These are phyloP conservation scores for Amylocystis lapponica DNA, from an alignment of 768 basidiomycete genomes.

Conservation along the genomic window DNA sequence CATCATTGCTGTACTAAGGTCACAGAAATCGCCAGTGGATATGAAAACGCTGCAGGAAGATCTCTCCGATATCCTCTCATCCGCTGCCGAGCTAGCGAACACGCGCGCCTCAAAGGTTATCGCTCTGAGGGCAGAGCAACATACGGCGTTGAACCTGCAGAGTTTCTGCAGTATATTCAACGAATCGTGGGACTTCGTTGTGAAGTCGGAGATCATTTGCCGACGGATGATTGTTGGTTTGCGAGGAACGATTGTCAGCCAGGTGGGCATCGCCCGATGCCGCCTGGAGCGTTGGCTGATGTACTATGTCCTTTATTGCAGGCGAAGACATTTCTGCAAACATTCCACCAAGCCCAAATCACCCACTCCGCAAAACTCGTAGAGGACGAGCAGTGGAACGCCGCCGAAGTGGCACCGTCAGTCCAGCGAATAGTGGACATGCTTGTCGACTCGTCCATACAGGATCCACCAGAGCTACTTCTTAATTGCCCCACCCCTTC, in stretches of 20 bases:
- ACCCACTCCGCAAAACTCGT: constrained; percentile 82
- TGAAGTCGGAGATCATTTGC: constrained; percentile 80
- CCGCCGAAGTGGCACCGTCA: constrained; percentile 59
- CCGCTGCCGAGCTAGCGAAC: constrained; percentile 82
- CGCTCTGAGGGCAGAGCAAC: constrained; percentile 69
- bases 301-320: constrained; percentile 28
- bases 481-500: constrained; percentile 24
- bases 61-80: constrained; percentile 68
- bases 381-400: constrained; percentile 93
- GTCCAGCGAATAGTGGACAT: constrained; percentile 71
- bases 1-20: too few species aligned
- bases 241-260: constrained; percentile 77
- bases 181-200: constrained; percentile 84
- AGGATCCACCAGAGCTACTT: constrained; percentile 68
- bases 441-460: constrained; percentile 76
- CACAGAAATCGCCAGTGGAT: constrained; percentile 33
- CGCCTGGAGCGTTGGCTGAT: neutral
- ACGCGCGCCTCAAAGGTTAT: constrained; percentile 77
- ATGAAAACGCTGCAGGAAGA: constrained; percentile 54
- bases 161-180: constrained; percentile 82
- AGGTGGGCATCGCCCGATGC: constrained; percentile 40
- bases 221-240: constrained; percentile 91
- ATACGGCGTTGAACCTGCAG: constrained; percentile 62
- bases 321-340: constrained; percentile 83
- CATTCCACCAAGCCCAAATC: constrained; percentile 79